Evolutionary conservation across 2,329 filamentous ascomycete genomes (phyloP).

Genomic region (Phaeoacremonium minimum): DNA sequence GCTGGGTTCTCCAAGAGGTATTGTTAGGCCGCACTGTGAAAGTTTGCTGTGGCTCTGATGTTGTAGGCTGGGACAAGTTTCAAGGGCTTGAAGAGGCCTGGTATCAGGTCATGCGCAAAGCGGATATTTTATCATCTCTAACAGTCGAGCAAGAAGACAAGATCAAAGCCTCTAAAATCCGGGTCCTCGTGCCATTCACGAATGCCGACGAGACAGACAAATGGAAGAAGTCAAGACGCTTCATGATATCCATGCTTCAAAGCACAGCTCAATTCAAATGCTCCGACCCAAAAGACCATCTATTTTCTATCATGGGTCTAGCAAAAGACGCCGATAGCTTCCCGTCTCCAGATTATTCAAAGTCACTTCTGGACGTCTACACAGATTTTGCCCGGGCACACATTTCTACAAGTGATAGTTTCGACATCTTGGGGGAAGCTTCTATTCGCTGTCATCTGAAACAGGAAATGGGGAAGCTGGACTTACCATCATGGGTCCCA

Average conservation of each 20-base stretch:
- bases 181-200: background rate
- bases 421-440: background rate
- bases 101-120: background rate
- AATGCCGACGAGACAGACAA: background rate
- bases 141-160: background rate
- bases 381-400: background rate
- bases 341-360: background rate
- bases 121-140: background rate
- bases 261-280: background rate
- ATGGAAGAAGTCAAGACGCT: background rate
- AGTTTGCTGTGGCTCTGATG: background rate
- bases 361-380: background rate
- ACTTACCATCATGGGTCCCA: background rate
- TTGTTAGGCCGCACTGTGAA: background rate
- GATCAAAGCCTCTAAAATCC: background rate
- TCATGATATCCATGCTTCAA: background rate
- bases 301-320: background rate
- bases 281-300: background rate
- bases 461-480: background rate
- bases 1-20: background rate
- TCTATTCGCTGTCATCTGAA: background rate
- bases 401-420: background rate
- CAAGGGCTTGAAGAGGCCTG: conserved; percentile 26
- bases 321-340: background rate
- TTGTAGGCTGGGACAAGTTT: background rate